A percentile compares a stretch with the other conserved stretches of the same genome.
phyloP scores from a whole-genome alignment of 345 rosid species.

The Murraya koenigii region DNA sequence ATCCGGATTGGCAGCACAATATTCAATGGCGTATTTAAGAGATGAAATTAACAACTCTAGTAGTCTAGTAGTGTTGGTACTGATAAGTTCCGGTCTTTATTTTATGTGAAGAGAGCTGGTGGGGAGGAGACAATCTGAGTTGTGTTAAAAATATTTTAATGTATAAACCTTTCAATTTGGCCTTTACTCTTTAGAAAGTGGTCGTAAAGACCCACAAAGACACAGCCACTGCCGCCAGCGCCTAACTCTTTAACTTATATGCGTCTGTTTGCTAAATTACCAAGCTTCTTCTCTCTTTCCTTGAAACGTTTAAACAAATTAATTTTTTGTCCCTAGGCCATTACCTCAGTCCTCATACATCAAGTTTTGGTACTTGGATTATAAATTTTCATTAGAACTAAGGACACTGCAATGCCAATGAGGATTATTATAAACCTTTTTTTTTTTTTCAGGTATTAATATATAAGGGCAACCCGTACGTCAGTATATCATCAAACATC shows the following conservation, averaged over 20 bases:
- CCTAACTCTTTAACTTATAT: neutral
- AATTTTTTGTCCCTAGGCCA: neutral
- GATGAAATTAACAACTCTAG: neutral
- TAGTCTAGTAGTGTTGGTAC: neutral
- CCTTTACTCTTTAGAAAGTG: conserved; percentile 8
- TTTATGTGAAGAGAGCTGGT: neutral
- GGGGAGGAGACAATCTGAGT: conserved; percentile 27
- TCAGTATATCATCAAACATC: conserved; percentile 11
- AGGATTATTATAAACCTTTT: too few species aligned
- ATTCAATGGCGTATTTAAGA: neutral
- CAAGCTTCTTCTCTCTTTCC: conserved; percentile 13
- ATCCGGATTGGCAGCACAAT: neutral
- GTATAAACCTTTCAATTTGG: neutral
- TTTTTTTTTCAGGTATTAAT: too few species aligned
- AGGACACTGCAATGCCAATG: neutral
- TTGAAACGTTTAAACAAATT: neutral
- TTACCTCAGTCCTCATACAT: neutral
- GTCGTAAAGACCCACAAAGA: conserved; percentile 11
- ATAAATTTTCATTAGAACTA: neutral
- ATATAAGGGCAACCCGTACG: conserved; percentile 14
- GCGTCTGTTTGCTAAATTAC: neutral
- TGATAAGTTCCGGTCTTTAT: neutral
- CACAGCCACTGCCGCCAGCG: neutral
- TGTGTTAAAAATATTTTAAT: conserved; percentile 19
- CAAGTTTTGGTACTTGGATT: neutral